Evolutionary conservation across 352 stramenopile species (phyloP).

Genomic region (Plasmopara muralis): DNA sequence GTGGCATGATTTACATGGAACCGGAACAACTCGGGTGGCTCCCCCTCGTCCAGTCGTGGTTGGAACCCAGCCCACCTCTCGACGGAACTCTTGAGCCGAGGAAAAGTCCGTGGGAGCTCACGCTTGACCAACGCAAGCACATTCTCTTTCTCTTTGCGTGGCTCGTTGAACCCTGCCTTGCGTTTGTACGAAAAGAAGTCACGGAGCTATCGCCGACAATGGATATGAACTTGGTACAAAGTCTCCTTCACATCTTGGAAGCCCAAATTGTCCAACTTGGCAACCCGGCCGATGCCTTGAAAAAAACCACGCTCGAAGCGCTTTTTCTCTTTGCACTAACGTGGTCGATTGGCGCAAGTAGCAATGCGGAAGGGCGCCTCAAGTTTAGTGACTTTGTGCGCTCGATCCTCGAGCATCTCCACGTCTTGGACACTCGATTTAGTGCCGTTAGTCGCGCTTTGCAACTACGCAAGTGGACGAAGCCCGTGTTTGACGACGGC

Average conservation of each 20-base stretch:
- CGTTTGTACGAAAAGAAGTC: constrained; percentile 84
- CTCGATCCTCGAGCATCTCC: constrained; percentile 67
- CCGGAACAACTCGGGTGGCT: constrained; percentile 87
- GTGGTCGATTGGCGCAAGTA: constrained; percentile 86
- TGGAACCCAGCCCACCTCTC: constrained; percentile 56
- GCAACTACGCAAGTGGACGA: constrained; percentile 77
- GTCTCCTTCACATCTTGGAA: constrained; percentile 82
- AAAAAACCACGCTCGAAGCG: constrained; percentile 57
- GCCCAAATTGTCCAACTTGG: constrained; percentile 65
- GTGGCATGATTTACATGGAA: constrained; percentile 95
- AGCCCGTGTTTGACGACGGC: constrained; percentile 57
- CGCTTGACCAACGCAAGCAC: constrained; percentile 54
- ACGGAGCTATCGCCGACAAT: constrained; percentile 84
- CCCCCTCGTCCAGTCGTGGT: constrained; percentile 86
- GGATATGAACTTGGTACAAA: constrained; percentile 87
- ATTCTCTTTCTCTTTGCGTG: constrained; percentile 79
- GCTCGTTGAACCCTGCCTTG: constrained; percentile 86
- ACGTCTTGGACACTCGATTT: constrained; percentile 64
- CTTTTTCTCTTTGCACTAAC: constrained; percentile 89
- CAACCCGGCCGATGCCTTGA: constrained; percentile 65
- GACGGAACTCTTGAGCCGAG: constrained; percentile 18
- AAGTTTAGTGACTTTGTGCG: constrained; percentile 82
- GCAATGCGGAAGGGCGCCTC: constrained; percentile 56
- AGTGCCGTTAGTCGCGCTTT: constrained; percentile 67
- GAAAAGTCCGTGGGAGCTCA: constrained; percentile 65